Base-by-base conservation (phyloP, 1,284 basidiomycete species). In the Marasmius fiardii region DNA sequence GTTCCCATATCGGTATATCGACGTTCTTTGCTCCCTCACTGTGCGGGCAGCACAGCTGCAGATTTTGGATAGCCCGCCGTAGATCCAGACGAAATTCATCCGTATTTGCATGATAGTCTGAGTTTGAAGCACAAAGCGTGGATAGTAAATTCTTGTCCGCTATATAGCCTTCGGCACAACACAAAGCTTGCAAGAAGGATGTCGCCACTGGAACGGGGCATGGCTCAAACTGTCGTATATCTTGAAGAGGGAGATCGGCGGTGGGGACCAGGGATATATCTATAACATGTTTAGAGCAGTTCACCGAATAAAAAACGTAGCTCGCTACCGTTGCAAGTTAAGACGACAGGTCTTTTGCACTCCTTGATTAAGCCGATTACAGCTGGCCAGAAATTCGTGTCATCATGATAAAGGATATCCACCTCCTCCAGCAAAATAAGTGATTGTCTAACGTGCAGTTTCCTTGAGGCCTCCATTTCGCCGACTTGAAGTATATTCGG, bases 381-480 rank as follows among this genome's bases (percentile, higher is more conserved):
- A 4, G 91, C 84, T 1, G 87, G 78, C 97, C 97, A 99, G 71
- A 99, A 99, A 41, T 89, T 92, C 41, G 76, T 77, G 68, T 98
- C 96, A 52, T 95, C 93, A 60, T 86, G 88, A 73, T 88, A 99
- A 41, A 98, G 74, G 37, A 98, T 83, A 69, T 99, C 97, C 7
- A 93, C 96, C 68, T 99, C 97, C 70, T 99, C 97, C n/a, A 99
- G 74, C 33, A 99, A 76, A 62, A 99, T 92, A 49, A 97, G 71
- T 1, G 93, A 95, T 71, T 99, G 96, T 47, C 82, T 78, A 50
- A 88, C 67, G 51, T 61, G 45, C 20, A 33, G 47, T 20, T 53
- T 31, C 28, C 28, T 10, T 4, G 28, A 18, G 7, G 18, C 39
- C 33, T 49, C 43, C 18, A 8, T 6, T 11, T 31, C 18, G 5